These are phyloP conservation scores for Aspergillus jensenii DNA, from an alignment of 2,329 filamentous ascomycete genomes.

Conservation along the genomic window DNA sequence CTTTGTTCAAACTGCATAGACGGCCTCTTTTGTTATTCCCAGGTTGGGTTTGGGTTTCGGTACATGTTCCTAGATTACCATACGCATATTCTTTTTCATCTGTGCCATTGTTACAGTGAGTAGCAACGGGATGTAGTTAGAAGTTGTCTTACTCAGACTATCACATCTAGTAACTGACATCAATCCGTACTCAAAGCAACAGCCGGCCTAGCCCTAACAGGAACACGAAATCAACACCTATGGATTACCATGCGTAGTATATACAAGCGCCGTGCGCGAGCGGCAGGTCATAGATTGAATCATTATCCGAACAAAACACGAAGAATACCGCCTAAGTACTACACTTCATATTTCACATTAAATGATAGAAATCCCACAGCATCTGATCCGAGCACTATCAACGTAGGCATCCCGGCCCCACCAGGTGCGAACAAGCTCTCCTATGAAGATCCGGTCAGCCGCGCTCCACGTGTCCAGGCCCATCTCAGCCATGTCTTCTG, in stretches of 20 bases:
- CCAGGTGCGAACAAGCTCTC: slow-evolving; percentile 47
- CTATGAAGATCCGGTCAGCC: slow-evolving; percentile 46
- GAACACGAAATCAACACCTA: neutral
- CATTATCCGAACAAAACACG: neutral
- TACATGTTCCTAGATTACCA: neutral
- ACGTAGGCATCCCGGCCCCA: slow-evolving; percentile 46
- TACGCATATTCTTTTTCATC: neutral
- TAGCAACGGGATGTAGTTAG: neutral
- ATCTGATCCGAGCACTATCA: slow-evolving; percentile 45
- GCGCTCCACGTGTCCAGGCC: slow-evolving; percentile 51
- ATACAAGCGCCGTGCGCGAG: neutral
- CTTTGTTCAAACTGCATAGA: slow-evolving; percentile 8
- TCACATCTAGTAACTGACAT: neutral
- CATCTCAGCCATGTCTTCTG: slow-evolving; percentile 49
- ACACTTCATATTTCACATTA: slow-evolving; percentile 17
- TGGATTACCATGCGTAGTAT: neutral
- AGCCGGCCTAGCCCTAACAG: neutral
- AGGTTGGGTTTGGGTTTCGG: neutral
- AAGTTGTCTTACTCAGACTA: neutral
- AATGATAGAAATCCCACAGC: slow-evolving; percentile 49
- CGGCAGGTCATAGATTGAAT: neutral
- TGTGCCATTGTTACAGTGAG: neutral
- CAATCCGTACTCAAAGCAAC: neutral
- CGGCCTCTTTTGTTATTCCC: neutral
- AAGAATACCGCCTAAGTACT: neutral